These are phyloP conservation scores for Quercus rubra DNA, from an alignment of 306 rosid species.

Conservation along the genomic window DNA sequence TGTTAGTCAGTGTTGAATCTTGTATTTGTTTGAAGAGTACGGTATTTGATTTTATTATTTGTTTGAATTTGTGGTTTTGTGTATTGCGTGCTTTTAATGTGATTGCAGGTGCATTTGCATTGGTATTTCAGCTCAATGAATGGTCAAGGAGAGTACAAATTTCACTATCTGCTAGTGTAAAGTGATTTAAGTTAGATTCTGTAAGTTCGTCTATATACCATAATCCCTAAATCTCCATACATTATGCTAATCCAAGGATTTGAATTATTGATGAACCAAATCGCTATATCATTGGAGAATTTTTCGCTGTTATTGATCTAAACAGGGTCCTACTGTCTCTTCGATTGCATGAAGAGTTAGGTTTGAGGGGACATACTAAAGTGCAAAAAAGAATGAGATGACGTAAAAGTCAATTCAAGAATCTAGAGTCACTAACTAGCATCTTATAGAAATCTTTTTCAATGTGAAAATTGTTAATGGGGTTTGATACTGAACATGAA, in stretches of 20 bases:
- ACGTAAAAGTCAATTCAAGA: conserved; percentile 19
- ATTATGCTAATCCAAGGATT: conserved; percentile 13
- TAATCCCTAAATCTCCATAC: not conserved
- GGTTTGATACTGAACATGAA: conserved; percentile 18
- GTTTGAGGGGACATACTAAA: conserved; percentile 10
- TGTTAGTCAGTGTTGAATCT: not conserved
- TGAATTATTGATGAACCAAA: not conserved
- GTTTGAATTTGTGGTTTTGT: too few species aligned
- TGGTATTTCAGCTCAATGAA: too few species aligned
- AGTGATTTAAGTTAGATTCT: not conserved
- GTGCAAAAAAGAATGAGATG: conserved; percentile 31
- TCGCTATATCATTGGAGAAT: not conserved
- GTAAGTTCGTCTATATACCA: not conserved
- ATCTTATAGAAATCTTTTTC: not conserved
- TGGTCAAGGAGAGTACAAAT: too few species aligned
- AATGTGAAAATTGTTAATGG: conserved; percentile 14
- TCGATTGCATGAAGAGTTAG: conserved; percentile 7
- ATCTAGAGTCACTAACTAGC: not conserved
- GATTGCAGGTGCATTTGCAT: too few species aligned
- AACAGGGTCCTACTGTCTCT: not conserved
- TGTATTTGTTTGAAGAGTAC: too few species aligned
- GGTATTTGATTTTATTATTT: too few species aligned
- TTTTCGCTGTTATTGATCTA: not conserved
- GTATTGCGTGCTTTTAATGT: too few species aligned
- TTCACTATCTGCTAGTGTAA: not conserved